Conservation (phyloP, 176 grass and related monocot genomes). For the Musa troglodytarum region DNA sequence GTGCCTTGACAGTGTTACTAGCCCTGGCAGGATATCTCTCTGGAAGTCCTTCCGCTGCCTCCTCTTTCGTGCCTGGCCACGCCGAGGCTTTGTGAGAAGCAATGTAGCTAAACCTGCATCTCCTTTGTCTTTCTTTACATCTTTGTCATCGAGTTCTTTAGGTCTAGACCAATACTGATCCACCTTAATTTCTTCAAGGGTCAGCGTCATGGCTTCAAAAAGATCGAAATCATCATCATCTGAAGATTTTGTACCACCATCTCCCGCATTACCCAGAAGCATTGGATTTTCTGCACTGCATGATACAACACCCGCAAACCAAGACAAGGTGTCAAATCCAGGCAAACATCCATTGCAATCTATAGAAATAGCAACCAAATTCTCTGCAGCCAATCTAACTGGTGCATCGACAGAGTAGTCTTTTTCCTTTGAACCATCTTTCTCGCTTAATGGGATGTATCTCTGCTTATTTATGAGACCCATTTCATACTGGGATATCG, state of each 20-base stretch:
- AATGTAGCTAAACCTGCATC: constrained; percentile 11
- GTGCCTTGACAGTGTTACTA: constrained; percentile 31
- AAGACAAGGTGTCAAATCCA: constrained; percentile 36
- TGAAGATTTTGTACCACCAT: constrained; percentile 12
- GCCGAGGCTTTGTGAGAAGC: constrained; percentile 32
- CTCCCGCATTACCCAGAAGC: not conserved
- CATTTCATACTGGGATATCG: not conserved
- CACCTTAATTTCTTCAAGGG: constrained; percentile 30
- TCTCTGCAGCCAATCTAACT: constrained; percentile 31
- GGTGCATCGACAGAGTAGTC: constrained; percentile 24
- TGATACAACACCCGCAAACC: constrained; percentile 41
- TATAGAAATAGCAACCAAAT: constrained; percentile 32
- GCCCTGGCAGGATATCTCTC: constrained; percentile 44
- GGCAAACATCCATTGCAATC: not conserved
- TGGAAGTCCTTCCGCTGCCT: constrained; percentile 40
- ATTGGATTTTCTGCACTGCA: constrained; percentile 13
- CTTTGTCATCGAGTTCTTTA: not conserved
- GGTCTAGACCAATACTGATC: constrained; percentile 5
- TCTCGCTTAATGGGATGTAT: not conserved
- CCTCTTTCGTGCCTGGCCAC: constrained; percentile 30
- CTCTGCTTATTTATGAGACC: constrained; percentile 3
- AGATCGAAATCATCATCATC: constrained; percentile 22
- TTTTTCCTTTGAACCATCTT: constrained; percentile 17
- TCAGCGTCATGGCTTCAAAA: constrained; percentile 45
- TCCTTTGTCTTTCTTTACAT: constrained; percentile 4